phyloP scores from a whole-genome alignment of 768 basidiomycete genomes.

The Amanita exitialis region DNA sequence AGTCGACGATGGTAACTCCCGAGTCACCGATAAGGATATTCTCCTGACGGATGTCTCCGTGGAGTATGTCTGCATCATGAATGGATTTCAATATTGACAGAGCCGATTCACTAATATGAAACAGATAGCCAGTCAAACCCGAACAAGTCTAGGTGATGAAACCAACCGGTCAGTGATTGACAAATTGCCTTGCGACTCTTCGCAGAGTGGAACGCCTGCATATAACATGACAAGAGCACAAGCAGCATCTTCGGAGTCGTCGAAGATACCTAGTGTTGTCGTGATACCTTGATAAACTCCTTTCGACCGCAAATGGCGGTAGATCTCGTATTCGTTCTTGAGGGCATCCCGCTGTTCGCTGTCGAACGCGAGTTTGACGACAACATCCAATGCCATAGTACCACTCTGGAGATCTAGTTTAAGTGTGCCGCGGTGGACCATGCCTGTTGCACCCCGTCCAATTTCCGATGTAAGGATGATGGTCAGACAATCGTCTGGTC shows the following conservation, averaged over 20 bases:
- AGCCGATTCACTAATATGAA: slow-evolving; percentile 9
- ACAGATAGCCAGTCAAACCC: slow-evolving; percentile 2
- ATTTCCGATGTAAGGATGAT: too few relatives aligned
- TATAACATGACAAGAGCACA: too few relatives aligned
- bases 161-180: slow-evolving; percentile 10
- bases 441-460: too few relatives aligned
- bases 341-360: slow-evolving; percentile 11
- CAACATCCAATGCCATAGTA: slow-evolving; percentile 9
- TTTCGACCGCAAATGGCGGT: slow-evolving; percentile 10
- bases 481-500: too few relatives aligned
- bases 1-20: too few relatives aligned
- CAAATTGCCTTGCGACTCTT: slow-evolving; percentile 2
- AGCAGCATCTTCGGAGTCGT: too few relatives aligned
- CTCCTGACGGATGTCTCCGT: slow-evolving; percentile 12
- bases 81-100: slow-evolving; percentile 10
- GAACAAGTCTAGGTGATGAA: slow-evolving; percentile 7
- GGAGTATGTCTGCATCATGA: slow-evolving; percentile 12
- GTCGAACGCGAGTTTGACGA: slow-evolving; percentile 11
- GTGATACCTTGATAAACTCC: slow-evolving; percentile 10
- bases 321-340: slow-evolving; percentile 10
- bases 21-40: slow-evolving; percentile 11
- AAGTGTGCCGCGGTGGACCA: slow-evolving; percentile 12
- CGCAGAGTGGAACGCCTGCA: slow-evolving; percentile 7
- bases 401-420: slow-evolving; percentile 7
- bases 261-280: slow-evolving; percentile 9